These are phyloP conservation scores for Pichia sp. DNA, from an alignment of 1,139 yeast genomes.

Conservation along the genomic window DNA sequence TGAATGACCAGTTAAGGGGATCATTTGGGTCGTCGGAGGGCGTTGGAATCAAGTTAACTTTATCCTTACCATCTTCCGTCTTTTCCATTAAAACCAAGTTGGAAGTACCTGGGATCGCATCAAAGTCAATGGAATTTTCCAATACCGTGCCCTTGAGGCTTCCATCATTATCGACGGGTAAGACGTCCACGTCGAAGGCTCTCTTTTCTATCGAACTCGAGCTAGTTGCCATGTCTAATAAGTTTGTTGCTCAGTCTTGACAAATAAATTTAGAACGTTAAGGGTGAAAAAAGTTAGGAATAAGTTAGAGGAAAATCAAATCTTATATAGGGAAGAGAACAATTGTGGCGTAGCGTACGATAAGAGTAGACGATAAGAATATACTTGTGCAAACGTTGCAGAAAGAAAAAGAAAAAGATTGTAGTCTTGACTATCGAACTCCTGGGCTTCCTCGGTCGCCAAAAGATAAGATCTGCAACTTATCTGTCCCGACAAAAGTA, in stretches of 20 bases:
- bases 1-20: slow-evolving; percentile 42
- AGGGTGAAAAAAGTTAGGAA: too few species aligned
- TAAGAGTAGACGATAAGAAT: too few species aligned
- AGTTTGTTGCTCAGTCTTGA: background rate
- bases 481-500: background rate
- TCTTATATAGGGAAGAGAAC: too few species aligned
- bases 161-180: background rate
- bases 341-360: too few species aligned
- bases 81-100: slow-evolving; percentile 48
- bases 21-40: slow-evolving; percentile 48
- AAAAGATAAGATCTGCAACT: background rate
- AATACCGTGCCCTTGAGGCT: background rate
- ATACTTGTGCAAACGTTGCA: too few species aligned
- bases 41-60: slow-evolving; percentile 40
- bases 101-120: slow-evolving; percentile 58
- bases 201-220: slow-evolving; percentile 3
- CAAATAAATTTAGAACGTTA: too few species aligned
- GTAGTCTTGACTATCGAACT: background rate
- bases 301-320: too few species aligned
- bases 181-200: background rate
- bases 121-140: slow-evolving; percentile 27
- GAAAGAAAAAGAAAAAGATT: too few species aligned
- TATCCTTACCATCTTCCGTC: slow-evolving; percentile 32
- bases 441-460: background rate
- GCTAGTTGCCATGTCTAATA: background rate